A percentile compares a stretch with the other conserved stretches of the same genome.
These are phyloP conservation scores for Paragyromitra xinjiangensis DNA, from an alignment of 495 filamentous ascomycete species.

Conservation along the genomic window DNA sequence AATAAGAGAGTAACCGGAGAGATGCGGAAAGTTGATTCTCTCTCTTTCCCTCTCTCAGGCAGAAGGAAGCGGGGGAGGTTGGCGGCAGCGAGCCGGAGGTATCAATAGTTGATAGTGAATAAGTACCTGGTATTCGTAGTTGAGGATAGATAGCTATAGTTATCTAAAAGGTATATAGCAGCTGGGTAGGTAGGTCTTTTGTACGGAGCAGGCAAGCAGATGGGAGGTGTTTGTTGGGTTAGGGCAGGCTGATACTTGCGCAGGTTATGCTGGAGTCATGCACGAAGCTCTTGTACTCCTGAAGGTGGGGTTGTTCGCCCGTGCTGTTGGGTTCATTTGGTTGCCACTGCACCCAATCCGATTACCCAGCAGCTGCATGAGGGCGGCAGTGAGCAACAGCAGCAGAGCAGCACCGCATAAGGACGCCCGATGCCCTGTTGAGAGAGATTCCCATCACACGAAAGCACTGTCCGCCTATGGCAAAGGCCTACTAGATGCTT, in stretches of 20 bases:
- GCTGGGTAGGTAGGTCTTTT: slow-evolving; percentile 13
- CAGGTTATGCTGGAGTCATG: slow-evolving; percentile 40
- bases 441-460: slow-evolving; percentile 39
- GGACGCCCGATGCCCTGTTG: slow-evolving; percentile 43
- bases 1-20: slow-evolving; percentile 25
- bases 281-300: slow-evolving; percentile 33
- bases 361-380: slow-evolving; percentile 48
- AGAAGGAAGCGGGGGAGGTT: slow-evolving; percentile 25
- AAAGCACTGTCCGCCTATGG: slow-evolving; percentile 34
- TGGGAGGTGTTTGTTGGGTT: slow-evolving; percentile 27
- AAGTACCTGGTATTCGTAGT: slow-evolving; percentile 4
- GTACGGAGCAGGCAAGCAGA: neutral
- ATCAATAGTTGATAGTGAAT: neutral
- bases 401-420: slow-evolving; percentile 15
- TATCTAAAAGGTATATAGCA: slow-evolving; percentile 18
- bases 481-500: slow-evolving; percentile 24
- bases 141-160: slow-evolving; percentile 4
- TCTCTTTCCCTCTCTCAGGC: neutral
- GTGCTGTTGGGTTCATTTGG: slow-evolving; percentile 39
- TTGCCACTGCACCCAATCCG: slow-evolving; percentile 33
- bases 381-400: slow-evolving; percentile 20
- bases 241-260: slow-evolving; percentile 13
- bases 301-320: slow-evolving; percentile 47
- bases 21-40: slow-evolving; percentile 9
- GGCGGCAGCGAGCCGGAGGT: neutral